These are phyloP conservation scores for Russula sp. DNA, from an alignment of 768 basidiomycete genomes.

Conservation along the genomic window DNA sequence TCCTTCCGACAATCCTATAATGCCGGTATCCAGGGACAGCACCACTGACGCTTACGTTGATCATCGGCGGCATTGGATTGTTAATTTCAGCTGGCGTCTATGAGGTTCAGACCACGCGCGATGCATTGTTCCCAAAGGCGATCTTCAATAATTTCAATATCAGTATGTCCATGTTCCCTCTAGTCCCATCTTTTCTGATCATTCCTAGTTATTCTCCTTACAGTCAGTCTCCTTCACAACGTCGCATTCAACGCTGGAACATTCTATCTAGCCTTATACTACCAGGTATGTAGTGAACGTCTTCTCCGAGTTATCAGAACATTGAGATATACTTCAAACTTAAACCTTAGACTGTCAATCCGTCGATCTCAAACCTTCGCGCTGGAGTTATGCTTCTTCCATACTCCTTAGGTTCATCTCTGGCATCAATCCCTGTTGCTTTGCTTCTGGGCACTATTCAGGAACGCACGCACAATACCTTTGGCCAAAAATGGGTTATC, in stretches of 20 bases:
- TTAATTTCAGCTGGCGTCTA: slow-evolving; percentile 62
- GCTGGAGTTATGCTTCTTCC: slow-evolving; percentile 76
- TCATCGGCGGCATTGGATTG: slow-evolving; percentile 53
- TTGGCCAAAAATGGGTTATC: slow-evolving; percentile 65
- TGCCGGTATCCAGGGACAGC: slow-evolving; percentile 51
- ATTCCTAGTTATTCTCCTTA: slow-evolving; percentile 56
- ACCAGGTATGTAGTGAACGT: slow-evolving; percentile 52
- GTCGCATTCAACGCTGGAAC: slow-evolving; percentile 82
- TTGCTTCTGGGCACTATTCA: slow-evolving; percentile 76
- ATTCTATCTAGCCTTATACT: slow-evolving; percentile 81
- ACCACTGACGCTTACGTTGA: slow-evolving; percentile 57
- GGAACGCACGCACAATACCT: slow-evolving; percentile 51
- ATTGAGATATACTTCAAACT: background rate
- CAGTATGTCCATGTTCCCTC: slow-evolving; percentile 41
- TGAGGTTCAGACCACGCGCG: slow-evolving; percentile 62
- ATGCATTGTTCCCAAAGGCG: slow-evolving; percentile 67
- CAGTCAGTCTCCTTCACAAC: slow-evolving; percentile 76
- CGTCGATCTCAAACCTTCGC: slow-evolving; percentile 58
- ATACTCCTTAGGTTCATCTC: slow-evolving; percentile 80
- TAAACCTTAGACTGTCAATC: slow-evolving; percentile 72
- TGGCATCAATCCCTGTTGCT: slow-evolving; percentile 84
- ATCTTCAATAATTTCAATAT: slow-evolving; percentile 59
- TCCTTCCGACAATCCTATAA: background rate
- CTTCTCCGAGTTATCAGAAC: slow-evolving; percentile 3
- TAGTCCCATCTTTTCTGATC: slow-evolving; percentile 20